These are phyloP conservation scores for Flaveria sonorensis DNA, from an alignment of 129 eudicot species.

Conservation along the genomic window DNA sequence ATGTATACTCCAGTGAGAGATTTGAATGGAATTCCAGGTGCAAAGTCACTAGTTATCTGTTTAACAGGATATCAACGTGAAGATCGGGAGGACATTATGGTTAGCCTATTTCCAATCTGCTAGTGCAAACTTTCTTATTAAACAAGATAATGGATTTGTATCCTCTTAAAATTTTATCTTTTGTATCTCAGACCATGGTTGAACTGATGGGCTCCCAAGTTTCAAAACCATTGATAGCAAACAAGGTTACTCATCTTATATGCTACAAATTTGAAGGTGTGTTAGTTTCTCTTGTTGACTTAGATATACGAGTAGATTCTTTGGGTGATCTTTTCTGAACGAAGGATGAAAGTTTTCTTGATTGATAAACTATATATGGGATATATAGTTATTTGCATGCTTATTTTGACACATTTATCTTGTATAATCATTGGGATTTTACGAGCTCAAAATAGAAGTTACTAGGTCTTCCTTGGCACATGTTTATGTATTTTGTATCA, in stretches of 20 bases:
- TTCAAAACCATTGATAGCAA: conserved; percentile 81
- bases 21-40: conserved; percentile 81
- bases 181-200: conserved; percentile 64
- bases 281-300: conserved; percentile 13
- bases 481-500: conserved; percentile 10
- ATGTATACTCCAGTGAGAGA: conserved; percentile 74
- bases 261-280: conserved; percentile 96
- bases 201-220: conserved; percentile 81
- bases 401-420: not conserved
- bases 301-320: not conserved
- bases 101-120: conserved; percentile 27
- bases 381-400: not conserved
- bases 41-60: conserved; percentile 64
- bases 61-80: conserved; percentile 84
- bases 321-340: not conserved
- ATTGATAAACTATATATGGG: not conserved
- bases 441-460: conserved; percentile 4
- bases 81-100: conserved; percentile 94
- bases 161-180: conserved; percentile 24
- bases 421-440: not conserved
- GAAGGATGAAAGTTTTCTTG: not conserved
- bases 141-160: conserved; percentile 7
- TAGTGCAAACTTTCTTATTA: conserved; percentile 7
- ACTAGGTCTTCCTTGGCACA: not conserved
- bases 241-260: conserved; percentile 87